Percentiles rank a stretch among this genome's conserved stretches.
Evolutionary conservation across 306 rosid species (phyloP).

Genomic region (Vigna mungo): DNA sequence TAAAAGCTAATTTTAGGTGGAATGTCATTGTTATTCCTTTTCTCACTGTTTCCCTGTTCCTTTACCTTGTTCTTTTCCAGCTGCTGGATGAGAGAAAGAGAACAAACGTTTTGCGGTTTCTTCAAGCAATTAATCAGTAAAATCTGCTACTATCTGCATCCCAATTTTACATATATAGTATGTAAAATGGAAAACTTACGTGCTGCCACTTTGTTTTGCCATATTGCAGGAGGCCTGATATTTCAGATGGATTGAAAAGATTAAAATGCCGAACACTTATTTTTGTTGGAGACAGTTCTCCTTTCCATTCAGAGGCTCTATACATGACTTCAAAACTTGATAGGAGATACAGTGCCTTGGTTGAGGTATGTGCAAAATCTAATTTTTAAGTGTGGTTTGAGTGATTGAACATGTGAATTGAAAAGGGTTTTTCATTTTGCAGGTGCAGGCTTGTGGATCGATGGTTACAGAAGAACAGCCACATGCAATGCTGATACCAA

Average conservation of each 20-base stretch:
- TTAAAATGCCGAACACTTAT: conserved; percentile 87
- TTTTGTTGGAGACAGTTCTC: conserved; percentile 96
- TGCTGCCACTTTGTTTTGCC: conserved; percentile 39
- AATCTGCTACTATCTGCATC: conserved; percentile 29
- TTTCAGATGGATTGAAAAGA: conserved; percentile 77
- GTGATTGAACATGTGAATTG: not conserved
- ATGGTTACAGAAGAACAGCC: conserved; percentile 99
- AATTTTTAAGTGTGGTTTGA: not conserved
- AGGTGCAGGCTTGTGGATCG: conserved; percentile 99
- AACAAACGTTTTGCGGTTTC: conserved; percentile 77
- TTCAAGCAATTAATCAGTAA: conserved; percentile 80
- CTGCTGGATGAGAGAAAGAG: conserved; percentile 90
- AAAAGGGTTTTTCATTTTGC: conserved; percentile 31
- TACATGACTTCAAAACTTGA: conserved; percentile 90
- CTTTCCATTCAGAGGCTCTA: conserved; percentile 92
- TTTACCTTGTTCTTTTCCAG: conserved; percentile 54
- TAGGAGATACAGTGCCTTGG: conserved; percentile 90
- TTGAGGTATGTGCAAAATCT: conserved; percentile 69
- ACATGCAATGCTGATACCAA: conserved; percentile 97
- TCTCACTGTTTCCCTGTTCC: not conserved
- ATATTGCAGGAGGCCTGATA: conserved; percentile 83
- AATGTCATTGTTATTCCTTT: conserved; percentile 33
- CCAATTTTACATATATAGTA: not conserved
- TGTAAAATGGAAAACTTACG: conserved; percentile 2
- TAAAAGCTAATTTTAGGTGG: conserved; percentile 36